These are phyloP conservation scores for Barnettozyma californica DNA, from an alignment of 805 yeast genomes.

Conservation along the genomic window DNA sequence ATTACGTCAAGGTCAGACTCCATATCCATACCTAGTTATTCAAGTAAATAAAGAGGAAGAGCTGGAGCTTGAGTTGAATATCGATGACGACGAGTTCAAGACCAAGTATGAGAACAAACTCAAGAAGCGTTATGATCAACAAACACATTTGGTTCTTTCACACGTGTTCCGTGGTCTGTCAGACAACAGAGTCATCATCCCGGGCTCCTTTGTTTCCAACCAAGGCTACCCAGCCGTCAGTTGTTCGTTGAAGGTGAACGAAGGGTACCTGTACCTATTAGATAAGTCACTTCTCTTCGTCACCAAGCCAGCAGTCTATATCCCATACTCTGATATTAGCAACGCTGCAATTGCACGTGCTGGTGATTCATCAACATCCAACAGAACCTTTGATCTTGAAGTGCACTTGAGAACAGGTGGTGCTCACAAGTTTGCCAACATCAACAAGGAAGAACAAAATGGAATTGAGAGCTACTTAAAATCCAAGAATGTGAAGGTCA, in stretches of 20 bases:
- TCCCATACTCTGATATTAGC: constrained; percentile 79
- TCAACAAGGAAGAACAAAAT: constrained; percentile 84
- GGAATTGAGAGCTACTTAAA: constrained; percentile 69
- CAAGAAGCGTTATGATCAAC: constrained; percentile 71
- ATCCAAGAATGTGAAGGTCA: constrained; percentile 72
- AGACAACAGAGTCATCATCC: constrained; percentile 77
- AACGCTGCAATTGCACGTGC: constrained; percentile 82
- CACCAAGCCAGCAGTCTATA: constrained; percentile 89
- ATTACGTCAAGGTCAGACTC: constrained; percentile 94
- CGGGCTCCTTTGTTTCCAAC: constrained; percentile 74
- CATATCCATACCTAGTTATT: constrained; percentile 86
- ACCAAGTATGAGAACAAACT: constrained; percentile 68
- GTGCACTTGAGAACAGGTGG: constrained; percentile 61
- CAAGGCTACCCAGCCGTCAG: constrained; percentile 81
- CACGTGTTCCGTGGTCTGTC: constrained; percentile 88
- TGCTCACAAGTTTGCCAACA: constrained; percentile 80
- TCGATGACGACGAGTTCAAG: constrained; percentile 78
- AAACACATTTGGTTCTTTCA: constrained; percentile 80
- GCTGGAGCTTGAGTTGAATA: constrained; percentile 80
- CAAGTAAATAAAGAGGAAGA: constrained; percentile 91
- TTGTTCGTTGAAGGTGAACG: constrained; percentile 91
- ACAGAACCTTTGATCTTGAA: constrained; percentile 91
- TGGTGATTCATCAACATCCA: constrained; percentile 66
- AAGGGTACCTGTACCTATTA: constrained; percentile 89
- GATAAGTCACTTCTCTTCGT: constrained; percentile 88